Percentiles rank a stretch among this genome's conserved stretches.
These are phyloP conservation scores for Penicillium sp. DNA, from an alignment of 2,329 filamentous ascomycete species.

Conservation along the genomic window DNA sequence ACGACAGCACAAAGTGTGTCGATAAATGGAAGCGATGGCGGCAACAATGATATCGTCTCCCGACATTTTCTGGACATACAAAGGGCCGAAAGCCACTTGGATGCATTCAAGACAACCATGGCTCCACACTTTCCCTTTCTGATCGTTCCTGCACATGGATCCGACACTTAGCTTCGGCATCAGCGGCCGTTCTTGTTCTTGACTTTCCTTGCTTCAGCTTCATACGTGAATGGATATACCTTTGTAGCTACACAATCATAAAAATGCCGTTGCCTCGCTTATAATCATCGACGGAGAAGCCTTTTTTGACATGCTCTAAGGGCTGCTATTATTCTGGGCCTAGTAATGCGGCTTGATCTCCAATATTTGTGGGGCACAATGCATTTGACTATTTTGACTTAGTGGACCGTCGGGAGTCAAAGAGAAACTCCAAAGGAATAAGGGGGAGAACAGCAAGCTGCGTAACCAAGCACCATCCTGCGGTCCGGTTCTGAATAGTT, in stretches of 20 bases:
- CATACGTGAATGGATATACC: constrained; percentile 33
- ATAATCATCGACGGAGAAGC: constrained; percentile 30
- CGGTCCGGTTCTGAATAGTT: too few relatives aligned
- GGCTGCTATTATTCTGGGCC: constrained; percentile 36
- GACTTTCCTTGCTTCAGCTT: constrained; percentile 31
- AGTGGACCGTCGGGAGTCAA: too few relatives aligned
- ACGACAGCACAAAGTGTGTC: background rate
- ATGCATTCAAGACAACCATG: constrained; percentile 35
- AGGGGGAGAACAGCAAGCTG: too few relatives aligned
- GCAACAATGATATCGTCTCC: constrained; percentile 18
- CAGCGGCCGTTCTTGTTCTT: constrained; percentile 38
- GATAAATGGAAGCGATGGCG: background rate
- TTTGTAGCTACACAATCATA: constrained; percentile 36
- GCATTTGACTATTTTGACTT: background rate
- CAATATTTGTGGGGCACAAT: constrained; percentile 1
- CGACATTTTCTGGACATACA: constrained; percentile 15
- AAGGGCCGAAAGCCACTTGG: constrained; percentile 24
- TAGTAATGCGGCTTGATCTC: constrained; percentile 25
- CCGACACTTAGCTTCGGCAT: constrained; percentile 27
- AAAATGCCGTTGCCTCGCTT: constrained; percentile 30
- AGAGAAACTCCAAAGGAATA: too few relatives aligned
- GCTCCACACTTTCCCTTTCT: constrained; percentile 41
- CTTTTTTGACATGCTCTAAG: constrained; percentile 42
- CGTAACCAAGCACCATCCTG: too few relatives aligned
- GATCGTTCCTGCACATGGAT: constrained; percentile 26